Evolutionary conservation across 306 rosid species (phyloP).

Genomic region (Vachellia collinsii): DNA sequence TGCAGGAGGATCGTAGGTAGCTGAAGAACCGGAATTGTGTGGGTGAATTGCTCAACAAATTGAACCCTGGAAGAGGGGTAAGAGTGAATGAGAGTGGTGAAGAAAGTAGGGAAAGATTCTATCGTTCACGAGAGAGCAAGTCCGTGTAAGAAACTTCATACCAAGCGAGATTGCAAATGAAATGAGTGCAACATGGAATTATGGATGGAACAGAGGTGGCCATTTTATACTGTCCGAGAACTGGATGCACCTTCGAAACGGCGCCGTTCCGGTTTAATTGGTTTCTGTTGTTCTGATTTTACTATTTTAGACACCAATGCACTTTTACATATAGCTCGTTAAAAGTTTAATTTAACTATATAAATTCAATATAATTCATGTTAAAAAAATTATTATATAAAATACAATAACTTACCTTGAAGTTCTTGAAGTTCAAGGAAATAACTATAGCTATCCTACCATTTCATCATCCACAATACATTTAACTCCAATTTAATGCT

Average conservation of each 20-base stretch:
- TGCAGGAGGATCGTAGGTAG: neutral
- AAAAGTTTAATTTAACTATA: no score
- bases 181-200: neutral
- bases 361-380: no score
- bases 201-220: neutral
- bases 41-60: neutral
- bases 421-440: no score
- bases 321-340: no score
- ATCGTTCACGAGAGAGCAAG: neutral
- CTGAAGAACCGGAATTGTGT: neutral
- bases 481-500: no score
- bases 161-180: neutral
- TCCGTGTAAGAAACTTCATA: neutral
- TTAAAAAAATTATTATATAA: no score
- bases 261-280: neutral
- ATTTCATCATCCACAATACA: no score
- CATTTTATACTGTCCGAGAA: neutral
- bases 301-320: no score
- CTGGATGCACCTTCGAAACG: neutral
- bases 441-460: no score
- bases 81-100: neutral
- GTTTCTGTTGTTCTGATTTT: no score
- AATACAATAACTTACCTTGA: no score
- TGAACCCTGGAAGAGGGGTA: neutral
- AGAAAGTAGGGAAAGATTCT: neutral